A percentile compares a stretch with the other conserved stretches of the same genome.
phyloP scores from a whole-genome alignment of 2,329 filamentous ascomycete genomes.

The Mariannaea sp. region DNA sequence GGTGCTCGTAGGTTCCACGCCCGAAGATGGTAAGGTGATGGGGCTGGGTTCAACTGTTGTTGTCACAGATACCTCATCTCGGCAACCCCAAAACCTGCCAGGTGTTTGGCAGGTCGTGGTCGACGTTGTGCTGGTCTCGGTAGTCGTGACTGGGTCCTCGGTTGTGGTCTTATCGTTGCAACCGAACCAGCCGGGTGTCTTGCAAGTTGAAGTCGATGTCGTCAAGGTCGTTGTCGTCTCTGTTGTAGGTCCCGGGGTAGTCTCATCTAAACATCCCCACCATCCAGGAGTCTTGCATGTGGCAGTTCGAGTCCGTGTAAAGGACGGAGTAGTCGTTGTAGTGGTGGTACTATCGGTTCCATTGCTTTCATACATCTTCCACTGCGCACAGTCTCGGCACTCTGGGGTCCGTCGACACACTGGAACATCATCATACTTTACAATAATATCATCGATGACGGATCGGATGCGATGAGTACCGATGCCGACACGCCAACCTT shows the following conservation, averaged over 20 bases:
- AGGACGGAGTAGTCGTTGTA: constrained; percentile 59
- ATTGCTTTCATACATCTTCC: constrained; percentile 96
- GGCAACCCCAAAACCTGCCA: constrained; percentile 62
- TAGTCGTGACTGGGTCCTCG: constrained; percentile 43
- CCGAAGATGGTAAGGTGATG: constrained; percentile 36
- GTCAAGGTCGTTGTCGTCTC: constrained; percentile 52
- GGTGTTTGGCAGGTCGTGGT: constrained; percentile 54
- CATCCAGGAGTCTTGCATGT: constrained; percentile 92
- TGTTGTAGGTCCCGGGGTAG: constrained; percentile 52
- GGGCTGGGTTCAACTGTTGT: constrained; percentile 43
- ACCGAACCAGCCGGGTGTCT: constrained; percentile 69
- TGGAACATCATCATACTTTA: constrained; percentile 80
- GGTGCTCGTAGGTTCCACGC: constrained; percentile 39
- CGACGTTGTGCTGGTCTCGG: constrained; percentile 38
- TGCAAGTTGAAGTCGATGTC: constrained; percentile 59
- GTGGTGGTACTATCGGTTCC: constrained; percentile 77
- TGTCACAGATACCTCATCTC: constrained; percentile 47
- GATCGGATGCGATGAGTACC: constrained; percentile 88
- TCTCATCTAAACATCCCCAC: constrained; percentile 80
- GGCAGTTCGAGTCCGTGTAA: constrained; percentile 77
- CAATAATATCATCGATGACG: constrained; percentile 86
- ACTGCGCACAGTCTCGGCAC: constrained; percentile 87
- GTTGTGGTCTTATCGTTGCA: constrained; percentile 57
- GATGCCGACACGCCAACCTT: constrained; percentile 89
- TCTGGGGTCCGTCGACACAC: constrained; percentile 75